Evolutionary conservation across 1,284 basidiomycete genomes (phyloP).

Genomic region (Sutorius eximius): DNA sequence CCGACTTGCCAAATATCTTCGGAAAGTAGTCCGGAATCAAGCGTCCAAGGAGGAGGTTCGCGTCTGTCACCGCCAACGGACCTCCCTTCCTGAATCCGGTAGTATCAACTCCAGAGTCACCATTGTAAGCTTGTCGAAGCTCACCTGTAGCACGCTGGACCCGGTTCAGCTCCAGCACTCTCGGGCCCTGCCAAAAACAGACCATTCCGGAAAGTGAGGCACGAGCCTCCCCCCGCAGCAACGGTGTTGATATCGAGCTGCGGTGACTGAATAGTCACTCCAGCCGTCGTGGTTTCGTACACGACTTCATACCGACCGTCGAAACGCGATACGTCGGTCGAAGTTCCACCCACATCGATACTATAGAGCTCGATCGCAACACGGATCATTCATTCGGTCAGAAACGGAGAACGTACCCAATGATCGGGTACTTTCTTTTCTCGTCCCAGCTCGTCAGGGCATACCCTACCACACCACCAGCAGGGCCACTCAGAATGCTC

Average conservation of each 20-base stretch:
- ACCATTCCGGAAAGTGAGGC: conserved; percentile 44
- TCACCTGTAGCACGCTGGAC: conserved; percentile 68
- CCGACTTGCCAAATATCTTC: conserved; percentile 76
- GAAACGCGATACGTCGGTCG: conserved; percentile 78
- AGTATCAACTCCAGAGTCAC: neutral
- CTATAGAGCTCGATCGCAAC: conserved; percentile 33
- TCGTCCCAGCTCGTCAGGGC: conserved; percentile 71
- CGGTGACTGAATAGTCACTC: conserved; percentile 74
- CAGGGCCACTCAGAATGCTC: conserved; percentile 75
- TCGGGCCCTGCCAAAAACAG: conserved; percentile 70
- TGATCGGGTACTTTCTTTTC: conserved; percentile 55
- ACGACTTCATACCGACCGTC: conserved; percentile 75
- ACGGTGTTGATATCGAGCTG: conserved; percentile 79
- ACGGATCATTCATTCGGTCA: neutral
- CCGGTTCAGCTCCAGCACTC: conserved; percentile 73
- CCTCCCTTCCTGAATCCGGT: conserved; percentile 58
- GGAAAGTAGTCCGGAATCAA: conserved; percentile 71
- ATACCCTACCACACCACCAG: conserved; percentile 78
- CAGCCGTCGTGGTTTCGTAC: conserved; percentile 81
- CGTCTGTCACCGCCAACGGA: conserved; percentile 72
- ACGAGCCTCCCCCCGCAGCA: conserved; percentile 74
- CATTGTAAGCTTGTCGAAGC: conserved; percentile 4
- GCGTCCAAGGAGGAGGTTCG: conserved; percentile 74
- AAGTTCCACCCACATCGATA: conserved; percentile 73
- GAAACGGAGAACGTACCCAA: conserved; percentile 45